Evolutionary conservation across 1,284 basidiomycete genomes (phyloP), one percentile per base, ranked within the genome.

Genomic region (Tylopilus sp.): DNA sequence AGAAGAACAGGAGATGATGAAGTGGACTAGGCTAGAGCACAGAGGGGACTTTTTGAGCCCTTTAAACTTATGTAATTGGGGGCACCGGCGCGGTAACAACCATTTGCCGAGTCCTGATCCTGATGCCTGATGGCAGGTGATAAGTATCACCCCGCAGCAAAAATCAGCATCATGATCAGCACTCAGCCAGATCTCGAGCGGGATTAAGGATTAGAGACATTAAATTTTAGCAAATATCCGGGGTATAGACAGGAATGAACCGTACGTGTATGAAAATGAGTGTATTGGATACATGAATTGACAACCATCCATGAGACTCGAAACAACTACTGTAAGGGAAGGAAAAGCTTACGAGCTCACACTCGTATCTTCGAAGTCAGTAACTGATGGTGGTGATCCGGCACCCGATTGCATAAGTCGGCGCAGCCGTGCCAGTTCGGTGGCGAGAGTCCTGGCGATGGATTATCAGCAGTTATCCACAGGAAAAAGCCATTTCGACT

Each of bases 361-460:
- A 45, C 48, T 48, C 45, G 44, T 19, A 25, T 36, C 51, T 46
- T 51, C 55, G 4, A 41, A 43, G 25, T 50, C 51, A 38, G 41
- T 51, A 37, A 47, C 31, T 21, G 50, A 47, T 28, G 56, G 43
- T 37, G 61, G 64, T 52, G 63, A 54, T 45, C 57, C 65, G 3
- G 64, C 63, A 56, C 68, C 61, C 15, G 69, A 68, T 56, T 79
- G 82, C 78, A 89, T 88, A 35, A 89, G 74, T 50, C 86, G 74
- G 59, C 84, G 74, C 57, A 89, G 66, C 49, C 84, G 74, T 35
- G 78, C 75, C 23, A 89, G 73, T 58, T 87, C 84, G 37, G 72
- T 70, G 3, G 82, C 70, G 21, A 87, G 64, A 37, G 72, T 68
- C 58, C 84, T 87, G 42, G 41, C 50, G 48, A 42, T 48, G 28